phyloP scores from a whole-genome alignment of 768 basidiomycete genomes.

The Boletus pseudopeckii region DNA sequence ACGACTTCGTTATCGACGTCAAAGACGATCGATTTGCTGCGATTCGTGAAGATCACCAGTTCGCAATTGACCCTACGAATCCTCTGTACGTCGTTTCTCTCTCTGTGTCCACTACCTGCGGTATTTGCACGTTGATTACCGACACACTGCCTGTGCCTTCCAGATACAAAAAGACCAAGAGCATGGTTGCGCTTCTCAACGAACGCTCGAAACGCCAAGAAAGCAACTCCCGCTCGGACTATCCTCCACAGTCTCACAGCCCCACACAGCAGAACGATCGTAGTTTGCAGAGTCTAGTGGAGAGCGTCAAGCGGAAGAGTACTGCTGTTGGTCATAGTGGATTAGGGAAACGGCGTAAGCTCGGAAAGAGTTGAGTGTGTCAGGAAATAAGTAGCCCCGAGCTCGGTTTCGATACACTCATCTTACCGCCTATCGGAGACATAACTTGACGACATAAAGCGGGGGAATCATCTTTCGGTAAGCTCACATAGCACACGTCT shows the following conservation, averaged over 20 bases:
- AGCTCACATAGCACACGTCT: neutral
- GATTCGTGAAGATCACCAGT: conserved; percentile 85
- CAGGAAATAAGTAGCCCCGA: neutral
- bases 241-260: neutral
- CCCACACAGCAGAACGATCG: conserved; percentile 16
- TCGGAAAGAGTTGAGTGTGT: conserved; percentile 14
- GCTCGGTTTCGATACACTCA: neutral
- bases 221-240: conserved; percentile 18
- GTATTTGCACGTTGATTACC: neutral
- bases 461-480: neutral
- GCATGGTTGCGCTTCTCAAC: conserved; percentile 81
- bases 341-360: conserved; percentile 40
- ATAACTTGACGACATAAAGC: neutral
- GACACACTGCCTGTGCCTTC: neutral
- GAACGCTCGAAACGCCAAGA: conserved; percentile 72
- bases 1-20: conserved; percentile 79
- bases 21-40: conserved; percentile 85
- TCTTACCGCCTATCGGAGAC: neutral
- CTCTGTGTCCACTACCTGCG: neutral
- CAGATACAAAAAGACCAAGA: conserved; percentile 91
- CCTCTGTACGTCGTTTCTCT: conserved; percentile 66
- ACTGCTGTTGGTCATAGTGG: conserved; percentile 24
- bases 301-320: conserved; percentile 85
- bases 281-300: conserved; percentile 66
- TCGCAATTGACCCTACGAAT: conserved; percentile 94